Base-by-base conservation (phyloP, 176 grass and related monocot species). In the Chrysopogon serrulatus region DNA sequence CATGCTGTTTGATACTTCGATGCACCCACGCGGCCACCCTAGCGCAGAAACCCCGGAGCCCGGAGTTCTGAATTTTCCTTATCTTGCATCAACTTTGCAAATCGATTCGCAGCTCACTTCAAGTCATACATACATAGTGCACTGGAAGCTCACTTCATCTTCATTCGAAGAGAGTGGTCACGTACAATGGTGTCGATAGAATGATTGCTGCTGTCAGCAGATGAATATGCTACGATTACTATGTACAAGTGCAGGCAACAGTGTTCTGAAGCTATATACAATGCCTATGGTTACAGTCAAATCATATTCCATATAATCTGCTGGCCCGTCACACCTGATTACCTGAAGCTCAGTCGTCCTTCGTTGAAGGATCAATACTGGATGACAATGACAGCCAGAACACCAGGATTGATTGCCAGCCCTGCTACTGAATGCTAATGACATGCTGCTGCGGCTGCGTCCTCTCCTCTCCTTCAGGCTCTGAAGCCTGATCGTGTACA, bases 401-500 rank as follows among this genome's bases (percentile, higher is more conserved):
- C 9, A 11, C 11, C 59, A 35, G 12, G 31, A 66, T 17, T 19
- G 6, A 19, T 8, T 12, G 19, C 13, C 11, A 19, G 19, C n/a
- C 13, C 17, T 18, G 4, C 71, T 91, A 87, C 43, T 71, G 76
- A 39, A 92, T 78, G 65, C 8, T 69, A 65, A 88, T 82, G 68
- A 62, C 51, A 34, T 49, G 78, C 21, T 82, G 81, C 27, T 73
- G 32, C 26, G 51, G 68, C 69, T 80, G 85, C 4, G 31, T 31
- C 35, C 30, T n/a, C n/a, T n/a, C n/a, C n/a, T n/a, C n/a, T n/a
- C n/a, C n/a, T n/a, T n/a, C n/a, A n/a, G n/a, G 4, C 27, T 87
- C 79, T 19, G 74, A 68, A 68, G 67, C 19, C 74, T 85, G 78
- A 10, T 37, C 61, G 4, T 74, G 61, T 56, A 19, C 42, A 48